A percentile compares a stretch with the other conserved stretches of the same genome.
Evolutionary conservation across 495 filamentous ascomycete genomes (phyloP).

Genomic region (Delitschia confertaspora): DNA sequence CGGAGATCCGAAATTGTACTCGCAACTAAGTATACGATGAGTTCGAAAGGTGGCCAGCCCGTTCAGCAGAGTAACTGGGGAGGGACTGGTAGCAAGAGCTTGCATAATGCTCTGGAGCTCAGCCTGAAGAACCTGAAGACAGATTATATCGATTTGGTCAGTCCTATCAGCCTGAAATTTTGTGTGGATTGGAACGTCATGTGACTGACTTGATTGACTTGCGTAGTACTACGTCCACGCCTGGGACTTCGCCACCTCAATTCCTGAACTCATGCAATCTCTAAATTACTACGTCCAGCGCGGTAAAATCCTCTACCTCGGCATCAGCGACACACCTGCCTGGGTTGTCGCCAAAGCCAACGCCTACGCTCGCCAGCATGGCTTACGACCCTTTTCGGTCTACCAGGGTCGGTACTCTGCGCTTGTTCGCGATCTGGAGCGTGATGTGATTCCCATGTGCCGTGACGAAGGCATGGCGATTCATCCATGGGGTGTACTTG

Average conservation of each 20-base stretch:
- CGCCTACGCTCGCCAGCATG: constrained; percentile 48
- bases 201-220: constrained; percentile 7
- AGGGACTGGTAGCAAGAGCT: constrained; percentile 52
- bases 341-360: constrained; percentile 56
- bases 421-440: constrained; percentile 26
- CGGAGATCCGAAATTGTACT: constrained; percentile 57
- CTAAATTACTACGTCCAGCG: constrained; percentile 48
- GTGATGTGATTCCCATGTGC: constrained; percentile 31
- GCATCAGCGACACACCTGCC: constrained; percentile 54
- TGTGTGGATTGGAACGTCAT: constrained; percentile 30
- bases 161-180: constrained; percentile 18
- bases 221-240: constrained; percentile 25
- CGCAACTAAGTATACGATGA: constrained; percentile 57
- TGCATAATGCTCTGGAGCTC: constrained; percentile 45
- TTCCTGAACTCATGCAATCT: constrained; percentile 53
- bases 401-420: constrained; percentile 29
- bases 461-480: constrained; percentile 25
- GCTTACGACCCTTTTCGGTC: constrained; percentile 24
- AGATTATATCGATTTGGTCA: constrained; percentile 50
- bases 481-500: constrained; percentile 27
- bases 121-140: constrained; percentile 55
- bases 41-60: constrained; percentile 32
- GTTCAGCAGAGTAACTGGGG: constrained; percentile 48
- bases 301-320: constrained; percentile 57
- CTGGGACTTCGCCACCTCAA: constrained; percentile 41